Evolutionary conservation across 2,329 filamentous ascomycete genomes (phyloP).

Genomic region (Fusarium succisae): DNA sequence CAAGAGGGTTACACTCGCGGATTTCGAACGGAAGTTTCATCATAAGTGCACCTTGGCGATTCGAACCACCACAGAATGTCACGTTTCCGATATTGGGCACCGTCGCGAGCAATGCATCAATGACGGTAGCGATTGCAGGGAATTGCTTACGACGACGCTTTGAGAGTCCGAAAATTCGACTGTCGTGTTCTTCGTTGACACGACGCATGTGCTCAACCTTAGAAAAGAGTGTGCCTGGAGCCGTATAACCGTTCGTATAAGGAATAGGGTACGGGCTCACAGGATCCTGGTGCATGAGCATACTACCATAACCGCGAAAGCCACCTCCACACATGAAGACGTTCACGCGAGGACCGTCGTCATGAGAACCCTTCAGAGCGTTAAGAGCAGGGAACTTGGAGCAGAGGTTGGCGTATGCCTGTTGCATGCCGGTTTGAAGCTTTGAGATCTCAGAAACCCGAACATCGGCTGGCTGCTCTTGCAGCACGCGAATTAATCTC

Average conservation of each 20-base stretch:
- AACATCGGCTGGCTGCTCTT: constrained; percentile 50
- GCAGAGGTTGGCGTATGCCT: constrained; percentile 66
- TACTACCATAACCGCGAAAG: constrained; percentile 89
- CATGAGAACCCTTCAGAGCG: constrained; percentile 49
- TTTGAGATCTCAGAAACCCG: constrained; percentile 60
- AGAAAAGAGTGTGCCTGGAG: constrained; percentile 68
- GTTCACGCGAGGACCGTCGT: constrained; percentile 60
- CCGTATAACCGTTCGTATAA: constrained; percentile 81
- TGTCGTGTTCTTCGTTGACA: constrained; percentile 59
- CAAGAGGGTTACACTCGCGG: constrained; percentile 72
- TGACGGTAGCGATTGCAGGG: constrained; percentile 81
- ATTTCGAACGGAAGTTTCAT: constrained; percentile 69
- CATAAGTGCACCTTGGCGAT: constrained; percentile 84
- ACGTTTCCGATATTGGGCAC: constrained; percentile 77
- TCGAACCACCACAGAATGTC: constrained; percentile 87
- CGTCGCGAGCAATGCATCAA: constrained; percentile 76
- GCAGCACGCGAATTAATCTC: constrained; percentile 61
- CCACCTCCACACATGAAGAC: constrained; percentile 91
- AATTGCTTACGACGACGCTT: constrained; percentile 82
- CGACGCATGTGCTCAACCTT: constrained; percentile 61
- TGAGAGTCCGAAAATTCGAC: constrained; percentile 79
- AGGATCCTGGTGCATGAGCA: constrained; percentile 81
- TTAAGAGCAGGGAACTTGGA: constrained; percentile 60
- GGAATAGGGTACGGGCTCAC: constrained; percentile 84
- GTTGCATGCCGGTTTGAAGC: constrained; percentile 66